Base-by-base conservation (phyloP, 2,329 filamentous ascomycete species). In the Scedosporium dehoogii region DNA sequence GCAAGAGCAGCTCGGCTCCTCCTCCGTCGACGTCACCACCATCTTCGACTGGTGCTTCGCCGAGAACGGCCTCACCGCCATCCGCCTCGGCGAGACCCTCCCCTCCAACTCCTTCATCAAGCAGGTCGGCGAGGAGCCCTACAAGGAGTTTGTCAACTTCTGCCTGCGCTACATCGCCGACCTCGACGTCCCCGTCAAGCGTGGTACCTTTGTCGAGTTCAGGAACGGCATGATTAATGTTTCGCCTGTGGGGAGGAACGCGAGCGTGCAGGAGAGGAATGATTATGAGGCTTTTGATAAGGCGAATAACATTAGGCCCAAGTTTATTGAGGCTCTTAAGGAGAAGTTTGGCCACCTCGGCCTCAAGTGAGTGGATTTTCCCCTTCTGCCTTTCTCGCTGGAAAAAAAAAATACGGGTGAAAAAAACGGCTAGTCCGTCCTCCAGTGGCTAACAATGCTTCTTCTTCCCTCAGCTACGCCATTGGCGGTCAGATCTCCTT, bases 401-500 rank as follows among this genome's bases (percentile, higher is more conserved):
- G n/a, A 57, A 48, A 48, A 48, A n/a, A 12, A 48, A 48, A 48
- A n/a, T n/a, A n/a, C n/a, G 21, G 44, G 44, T 5, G 53, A 57
- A 57, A 23, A 6, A 29, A 14, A 46, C 3, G n/a, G 27, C 23
- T 41, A 27, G 44, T 41, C 23, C 25, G 23, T n/a, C 29, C 21
- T 59, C 57, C 6, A 16, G 12, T 25, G 12, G 14, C 41, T 60
- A 42, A 58, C 56, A 9, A 10, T 29, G 12, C 14, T 9, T 25
- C 51, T 21, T 59, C 58, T 42, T 38, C 23, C 14, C 21, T 38
- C 42, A 92, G 90, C 64, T 97, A 89, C 81, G 93, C 91, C 66
- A 96, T 99, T 70, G 94, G 94, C 69, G 94, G 94, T 61, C 91
- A 97, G 73, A 97, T 99, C 76, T 97, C 92, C 64, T 99, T 99